These are phyloP conservation scores for Phaeosphaeria sp. DNA, from an alignment of 2,329 filamentous ascomycete species.

Conservation along the genomic window DNA sequence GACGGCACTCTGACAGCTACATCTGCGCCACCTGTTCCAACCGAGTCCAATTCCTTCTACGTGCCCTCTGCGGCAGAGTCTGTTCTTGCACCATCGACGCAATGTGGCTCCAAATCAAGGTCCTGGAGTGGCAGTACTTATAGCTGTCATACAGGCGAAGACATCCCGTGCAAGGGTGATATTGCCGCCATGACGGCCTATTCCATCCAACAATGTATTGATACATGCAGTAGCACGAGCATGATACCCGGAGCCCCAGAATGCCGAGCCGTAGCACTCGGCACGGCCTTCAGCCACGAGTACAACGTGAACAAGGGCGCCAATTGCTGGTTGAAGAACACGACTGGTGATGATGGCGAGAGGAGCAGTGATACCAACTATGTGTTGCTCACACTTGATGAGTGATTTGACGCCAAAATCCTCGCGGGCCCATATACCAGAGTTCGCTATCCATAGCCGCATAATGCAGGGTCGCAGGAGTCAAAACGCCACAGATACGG, in stretches of 20 bases:
- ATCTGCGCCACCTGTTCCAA: neutral
- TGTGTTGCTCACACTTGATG: neutral
- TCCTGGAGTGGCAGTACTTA: neutral
- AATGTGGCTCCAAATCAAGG: neutral
- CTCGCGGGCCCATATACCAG: too few species aligned
- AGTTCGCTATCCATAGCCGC: too few species aligned
- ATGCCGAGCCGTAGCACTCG: constrained; percentile 6
- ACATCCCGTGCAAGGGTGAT: neutral
- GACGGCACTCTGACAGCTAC: neutral
- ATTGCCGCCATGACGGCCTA: constrained; percentile 12
- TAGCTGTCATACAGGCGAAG: neutral
- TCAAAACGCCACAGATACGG: too few species aligned
- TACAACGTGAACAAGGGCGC: constrained; percentile 6
- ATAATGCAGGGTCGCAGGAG: too few species aligned
- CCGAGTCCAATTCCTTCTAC: neutral
- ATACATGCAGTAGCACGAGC: constrained; percentile 10
- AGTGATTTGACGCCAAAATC: neutral
- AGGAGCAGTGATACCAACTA: neutral
- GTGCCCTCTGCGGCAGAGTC: neutral
- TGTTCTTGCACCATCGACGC: neutral
- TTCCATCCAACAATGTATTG: constrained; percentile 9
- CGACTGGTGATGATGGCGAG: neutral
- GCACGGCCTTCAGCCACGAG: neutral
- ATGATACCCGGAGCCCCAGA: neutral
- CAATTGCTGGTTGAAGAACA: neutral